Conservation (phyloP, 2,329 filamentous ascomycete genomes). For the Colletotrichum liaoningense region DNA sequence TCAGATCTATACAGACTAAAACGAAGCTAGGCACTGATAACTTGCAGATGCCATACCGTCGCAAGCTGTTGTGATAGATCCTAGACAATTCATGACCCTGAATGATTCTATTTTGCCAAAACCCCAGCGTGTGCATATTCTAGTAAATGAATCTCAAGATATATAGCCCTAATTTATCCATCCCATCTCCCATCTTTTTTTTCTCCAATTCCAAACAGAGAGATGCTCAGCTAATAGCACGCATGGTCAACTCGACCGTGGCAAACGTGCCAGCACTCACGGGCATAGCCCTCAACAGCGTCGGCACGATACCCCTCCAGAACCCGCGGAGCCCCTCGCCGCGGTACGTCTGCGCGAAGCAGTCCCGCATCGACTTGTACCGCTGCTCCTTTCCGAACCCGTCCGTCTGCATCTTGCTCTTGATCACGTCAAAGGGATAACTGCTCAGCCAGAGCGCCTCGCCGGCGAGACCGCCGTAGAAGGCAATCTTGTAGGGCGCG, state of each 20-base stretch:
- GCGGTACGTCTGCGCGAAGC: conserved; percentile 85
- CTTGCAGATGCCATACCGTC: background rate
- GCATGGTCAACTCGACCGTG: conserved; percentile 77
- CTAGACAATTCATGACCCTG: background rate
- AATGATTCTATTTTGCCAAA: background rate
- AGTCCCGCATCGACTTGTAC: conserved; percentile 88
- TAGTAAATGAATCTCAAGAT: background rate
- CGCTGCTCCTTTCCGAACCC: conserved; percentile 79
- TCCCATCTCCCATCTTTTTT: background rate
- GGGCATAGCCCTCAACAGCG: conserved; percentile 93
- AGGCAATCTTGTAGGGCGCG: conserved; percentile 84
- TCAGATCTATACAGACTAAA: background rate
- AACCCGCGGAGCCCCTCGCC: conserved; percentile 85
- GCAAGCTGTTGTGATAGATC: background rate
- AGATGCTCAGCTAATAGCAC: conserved; percentile 60
- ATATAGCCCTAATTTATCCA: too few relatives aligned
- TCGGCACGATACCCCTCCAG: conserved; percentile 94
- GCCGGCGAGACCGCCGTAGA: conserved; percentile 93
- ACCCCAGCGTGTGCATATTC: background rate
- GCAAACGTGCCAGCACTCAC: conserved; percentile 98
- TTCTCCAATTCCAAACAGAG: too few relatives aligned
- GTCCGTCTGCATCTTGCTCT: conserved; percentile 99
- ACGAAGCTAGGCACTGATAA: background rate
- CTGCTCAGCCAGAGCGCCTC: conserved; percentile 93
- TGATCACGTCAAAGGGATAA: conserved; percentile 97